These are phyloP conservation scores for Ustilago bromivora DNA, from an alignment of 1,284 basidiomycete species.

Conservation along the genomic window DNA sequence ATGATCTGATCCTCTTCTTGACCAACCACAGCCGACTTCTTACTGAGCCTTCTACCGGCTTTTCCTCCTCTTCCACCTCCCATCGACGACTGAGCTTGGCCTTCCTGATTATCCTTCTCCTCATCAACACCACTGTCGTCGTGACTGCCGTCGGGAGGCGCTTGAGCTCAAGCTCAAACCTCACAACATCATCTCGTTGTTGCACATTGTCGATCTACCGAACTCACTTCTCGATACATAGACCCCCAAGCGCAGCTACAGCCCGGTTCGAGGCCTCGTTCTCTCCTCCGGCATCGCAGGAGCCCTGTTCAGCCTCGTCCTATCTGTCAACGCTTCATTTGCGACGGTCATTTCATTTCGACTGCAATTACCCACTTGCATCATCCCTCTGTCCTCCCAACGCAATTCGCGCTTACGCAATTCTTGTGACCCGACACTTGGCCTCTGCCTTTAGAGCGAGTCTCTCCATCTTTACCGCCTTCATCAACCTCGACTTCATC, in stretches of 20 bases:
- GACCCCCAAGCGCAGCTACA: neutral
- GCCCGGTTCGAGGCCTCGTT: neutral
- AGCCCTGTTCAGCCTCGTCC: neutral
- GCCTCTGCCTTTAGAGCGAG: no score
- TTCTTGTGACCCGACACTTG: neutral
- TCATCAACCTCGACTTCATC: neutral
- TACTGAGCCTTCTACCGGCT: neutral
- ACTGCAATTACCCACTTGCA: neutral
- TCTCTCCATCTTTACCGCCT: no score
- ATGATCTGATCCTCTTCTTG: no score
- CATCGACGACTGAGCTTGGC: neutral
- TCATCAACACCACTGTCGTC: neutral
- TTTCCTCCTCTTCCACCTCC: neutral
- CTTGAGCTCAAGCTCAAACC: slow-evolving; percentile 2
- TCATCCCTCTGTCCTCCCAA: neutral
- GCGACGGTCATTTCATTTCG: neutral
- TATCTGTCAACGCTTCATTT: neutral
- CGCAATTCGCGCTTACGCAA: neutral
- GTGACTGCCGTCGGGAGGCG: no score
- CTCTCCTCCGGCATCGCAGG: slow-evolving; percentile 1
- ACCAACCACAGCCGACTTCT: slow-evolving; percentile 2
- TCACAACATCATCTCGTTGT: neutral
- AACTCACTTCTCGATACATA: neutral
- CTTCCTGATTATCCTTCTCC: neutral
- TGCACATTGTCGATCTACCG: slow-evolving; percentile 3